A percentile compares a stretch with the other conserved stretches of the same genome.
Evolutionary conservation across 1,284 basidiomycete genomes (phyloP).

Genomic region (Trametes sp.): DNA sequence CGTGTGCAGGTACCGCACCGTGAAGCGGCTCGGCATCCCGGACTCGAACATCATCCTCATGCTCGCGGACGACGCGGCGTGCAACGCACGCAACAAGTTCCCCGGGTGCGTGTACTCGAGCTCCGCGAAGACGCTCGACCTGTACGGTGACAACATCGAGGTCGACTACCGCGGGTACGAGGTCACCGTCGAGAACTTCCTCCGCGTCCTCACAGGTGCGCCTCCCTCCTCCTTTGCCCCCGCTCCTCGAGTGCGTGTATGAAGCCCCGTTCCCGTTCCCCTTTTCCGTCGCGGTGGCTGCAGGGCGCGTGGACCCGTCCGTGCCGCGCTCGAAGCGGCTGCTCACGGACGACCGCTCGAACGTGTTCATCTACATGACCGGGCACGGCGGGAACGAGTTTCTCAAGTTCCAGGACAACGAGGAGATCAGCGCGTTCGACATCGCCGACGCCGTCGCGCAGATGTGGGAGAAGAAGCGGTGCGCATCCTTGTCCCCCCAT

Average conservation of each 20-base stretch:
- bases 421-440: slow-evolving; percentile 96
- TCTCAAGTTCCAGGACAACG: slow-evolving; percentile 98
- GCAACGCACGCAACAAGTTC: slow-evolving; percentile 92
- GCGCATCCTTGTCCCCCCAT: slow-evolving; percentile 32
- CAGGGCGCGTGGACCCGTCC: slow-evolving; percentile 76
- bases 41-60: slow-evolving; percentile 99
- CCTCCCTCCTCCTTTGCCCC: not conserved
- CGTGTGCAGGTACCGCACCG: slow-evolving; percentile 84
- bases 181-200: slow-evolving; percentile 96
- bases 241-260: not conserved
- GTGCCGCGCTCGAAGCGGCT: slow-evolving; percentile 93
- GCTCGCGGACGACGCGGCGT: slow-evolving; percentile 97
- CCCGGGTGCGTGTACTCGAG: slow-evolving; percentile 93
- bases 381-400: slow-evolving; percentile 99
- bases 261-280: too few relatives aligned
- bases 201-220: slow-evolving; percentile 87
- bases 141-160: slow-evolving; percentile 97
- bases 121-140: slow-evolving; percentile 78
- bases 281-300: too few relatives aligned
- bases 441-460: slow-evolving; percentile 97
- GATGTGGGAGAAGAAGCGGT: slow-evolving; percentile 98
- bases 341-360: slow-evolving; percentile 90
- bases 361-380: slow-evolving; percentile 98
- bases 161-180: slow-evolving; percentile 99
- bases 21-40: slow-evolving; percentile 97